Evolutionary conservation across 257 asterid genomes (phyloP).

Genomic region (Lantana camara): DNA sequence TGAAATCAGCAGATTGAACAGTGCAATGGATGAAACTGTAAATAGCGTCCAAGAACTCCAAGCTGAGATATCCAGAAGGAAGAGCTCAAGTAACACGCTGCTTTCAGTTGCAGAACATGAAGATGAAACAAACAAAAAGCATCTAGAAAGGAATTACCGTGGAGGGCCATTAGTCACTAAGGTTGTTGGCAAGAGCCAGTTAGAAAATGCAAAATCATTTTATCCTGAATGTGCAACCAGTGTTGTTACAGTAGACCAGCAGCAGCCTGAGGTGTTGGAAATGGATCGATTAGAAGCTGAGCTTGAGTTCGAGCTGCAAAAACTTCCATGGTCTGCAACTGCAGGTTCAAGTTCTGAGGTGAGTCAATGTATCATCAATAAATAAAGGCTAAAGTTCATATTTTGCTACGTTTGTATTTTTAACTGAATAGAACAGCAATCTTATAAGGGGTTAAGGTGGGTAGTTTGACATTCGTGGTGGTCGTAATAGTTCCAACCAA

Average conservation of each 20-base stretch:
- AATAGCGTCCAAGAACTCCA: constrained; percentile 63
- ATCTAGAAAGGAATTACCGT: constrained; percentile 15
- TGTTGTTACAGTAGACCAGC: constrained; percentile 43
- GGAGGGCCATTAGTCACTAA: not conserved
- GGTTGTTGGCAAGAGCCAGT: constrained; percentile 11
- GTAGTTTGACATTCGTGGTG: constrained; percentile 26
- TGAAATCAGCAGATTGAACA: constrained; percentile 53
- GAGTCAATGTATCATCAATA: not conserved
- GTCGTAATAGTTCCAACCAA: constrained; percentile 10
- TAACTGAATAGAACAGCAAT: constrained; percentile 14
- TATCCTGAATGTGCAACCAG: constrained; percentile 37
- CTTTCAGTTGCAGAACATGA: constrained; percentile 27
- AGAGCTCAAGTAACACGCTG: constrained; percentile 19
- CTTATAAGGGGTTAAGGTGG: constrained; percentile 16
- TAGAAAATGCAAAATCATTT: constrained; percentile 15
- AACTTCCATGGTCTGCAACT: constrained; percentile 46
- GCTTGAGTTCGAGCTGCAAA: constrained; percentile 51
- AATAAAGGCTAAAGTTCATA: not conserved
- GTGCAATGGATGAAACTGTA: constrained; percentile 63
- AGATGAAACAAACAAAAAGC: constrained; percentile 10
- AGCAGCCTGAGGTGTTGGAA: constrained; percentile 45
- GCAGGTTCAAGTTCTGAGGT: constrained; percentile 37
- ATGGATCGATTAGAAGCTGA: constrained; percentile 64
- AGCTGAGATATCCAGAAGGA: constrained; percentile 54
- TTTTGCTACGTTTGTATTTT: not conserved